Percentiles rank a stretch among this genome's conserved stretches.
These are phyloP conservation scores for Nitzschia inconspicua DNA, from an alignment of 108 stramenopile genomes.

Conservation along the genomic window DNA sequence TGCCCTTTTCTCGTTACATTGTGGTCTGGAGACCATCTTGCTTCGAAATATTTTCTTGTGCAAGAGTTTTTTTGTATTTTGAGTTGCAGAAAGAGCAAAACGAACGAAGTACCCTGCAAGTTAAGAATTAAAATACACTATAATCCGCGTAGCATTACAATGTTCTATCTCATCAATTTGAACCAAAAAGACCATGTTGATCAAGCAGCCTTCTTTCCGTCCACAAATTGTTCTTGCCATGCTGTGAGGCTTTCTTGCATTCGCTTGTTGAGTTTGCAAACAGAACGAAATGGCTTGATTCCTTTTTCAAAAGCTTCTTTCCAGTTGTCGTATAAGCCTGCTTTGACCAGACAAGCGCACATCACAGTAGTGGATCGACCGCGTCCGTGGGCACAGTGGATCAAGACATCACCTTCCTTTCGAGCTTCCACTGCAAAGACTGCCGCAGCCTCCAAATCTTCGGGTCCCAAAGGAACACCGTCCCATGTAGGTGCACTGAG, in stretches of 20 bases:
- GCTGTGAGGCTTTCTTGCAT: slow-evolving; percentile 76
- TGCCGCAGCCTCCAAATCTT: slow-evolving; percentile 76
- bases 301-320: slow-evolving; percentile 84
- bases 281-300: slow-evolving; percentile 67
- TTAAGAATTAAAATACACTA: too few relatives aligned
- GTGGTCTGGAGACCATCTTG: too few relatives aligned
- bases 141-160: too few relatives aligned
- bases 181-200: too few relatives aligned
- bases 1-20: too few relatives aligned
- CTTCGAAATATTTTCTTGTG: too few relatives aligned
- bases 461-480: slow-evolving; percentile 79
- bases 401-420: slow-evolving; percentile 66
- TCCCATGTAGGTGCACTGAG: slow-evolving; percentile 80
- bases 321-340: slow-evolving; percentile 75
- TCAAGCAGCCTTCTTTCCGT: slow-evolving; percentile 61
- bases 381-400: slow-evolving; percentile 87
- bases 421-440: slow-evolving; percentile 66
- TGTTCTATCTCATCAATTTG: too few relatives aligned
- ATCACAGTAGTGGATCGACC: slow-evolving; percentile 81
- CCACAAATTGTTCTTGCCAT: slow-evolving; percentile 74
- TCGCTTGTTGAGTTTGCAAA: slow-evolving; percentile 79
- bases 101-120: too few relatives aligned
- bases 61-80: too few relatives aligned
- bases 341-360: slow-evolving; percentile 84
- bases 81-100: too few relatives aligned